Conservation (phyloP, 202 grass and related monocot genomes). For the Setaria italica region DNA sequence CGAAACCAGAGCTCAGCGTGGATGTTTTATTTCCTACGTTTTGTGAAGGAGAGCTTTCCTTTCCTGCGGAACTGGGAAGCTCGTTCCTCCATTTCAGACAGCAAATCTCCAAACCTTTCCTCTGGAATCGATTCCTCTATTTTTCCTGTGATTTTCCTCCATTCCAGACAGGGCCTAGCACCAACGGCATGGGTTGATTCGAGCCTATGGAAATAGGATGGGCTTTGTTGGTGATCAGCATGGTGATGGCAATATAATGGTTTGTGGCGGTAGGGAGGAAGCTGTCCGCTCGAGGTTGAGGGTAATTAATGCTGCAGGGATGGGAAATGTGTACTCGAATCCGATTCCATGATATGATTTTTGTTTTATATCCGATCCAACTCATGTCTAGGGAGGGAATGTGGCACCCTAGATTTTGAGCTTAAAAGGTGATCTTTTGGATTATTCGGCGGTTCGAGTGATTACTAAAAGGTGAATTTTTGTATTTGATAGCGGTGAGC, state of each 20-base stretch:
- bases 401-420: not conserved
- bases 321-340: not conserved
- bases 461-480: not conserved
- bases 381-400: not conserved
- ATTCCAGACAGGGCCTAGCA: no score
- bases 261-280: not conserved
- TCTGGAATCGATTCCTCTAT: no score
- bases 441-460: not conserved
- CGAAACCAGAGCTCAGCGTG: no score
- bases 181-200: not conserved
- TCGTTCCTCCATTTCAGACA: no score
- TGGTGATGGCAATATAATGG: not conserved
- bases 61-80: no score
- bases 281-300: not conserved
- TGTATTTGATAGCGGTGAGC: no score
- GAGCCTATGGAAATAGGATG: not conserved
- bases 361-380: not conserved
- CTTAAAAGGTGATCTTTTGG: not conserved
- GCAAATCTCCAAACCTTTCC: no score
- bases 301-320: not conserved
- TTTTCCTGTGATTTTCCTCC: no score
- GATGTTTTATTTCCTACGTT: no score
- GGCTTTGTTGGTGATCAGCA: not conserved
- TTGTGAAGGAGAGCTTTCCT: no score
- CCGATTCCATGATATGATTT: not conserved